phyloP scores from a whole-genome alignment of 768 basidiomycete species.

The Russula abietina region DNA sequence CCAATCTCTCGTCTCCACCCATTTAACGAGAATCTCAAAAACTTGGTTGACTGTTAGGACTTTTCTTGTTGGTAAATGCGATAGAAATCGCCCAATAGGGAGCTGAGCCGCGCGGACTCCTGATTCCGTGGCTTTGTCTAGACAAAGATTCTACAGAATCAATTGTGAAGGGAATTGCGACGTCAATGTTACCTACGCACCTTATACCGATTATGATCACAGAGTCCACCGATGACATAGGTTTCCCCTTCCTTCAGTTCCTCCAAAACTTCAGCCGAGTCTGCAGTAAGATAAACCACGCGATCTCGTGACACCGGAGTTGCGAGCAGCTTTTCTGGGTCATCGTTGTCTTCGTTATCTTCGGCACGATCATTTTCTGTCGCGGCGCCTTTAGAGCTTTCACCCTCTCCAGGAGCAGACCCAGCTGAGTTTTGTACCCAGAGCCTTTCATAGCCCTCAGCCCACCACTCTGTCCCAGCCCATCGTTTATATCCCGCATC shows the following conservation, averaged over 20 bases:
- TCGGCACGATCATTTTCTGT: conserved; percentile 5
- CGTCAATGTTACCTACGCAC: conserved; percentile 33
- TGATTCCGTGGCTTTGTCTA: conserved; percentile 72
- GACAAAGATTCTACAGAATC: conserved; percentile 67
- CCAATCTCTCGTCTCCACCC: conserved; percentile 86
- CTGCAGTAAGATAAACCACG: conserved; percentile 91
- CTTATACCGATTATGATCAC: conserved; percentile 96
- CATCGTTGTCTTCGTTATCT: conserved; percentile 4
- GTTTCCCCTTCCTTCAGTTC: conserved; percentile 78
- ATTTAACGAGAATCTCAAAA: conserved; percentile 86
- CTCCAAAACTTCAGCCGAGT: conserved; percentile 79
- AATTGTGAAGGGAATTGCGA: not conserved
- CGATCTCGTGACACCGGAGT: conserved; percentile 32
- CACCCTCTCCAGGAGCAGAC: not conserved
- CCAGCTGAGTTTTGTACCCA: conserved; percentile 41
- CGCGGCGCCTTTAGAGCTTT: conserved; percentile 1
- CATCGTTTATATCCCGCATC: conserved; percentile 73
- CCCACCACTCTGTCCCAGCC: conserved; percentile 80
- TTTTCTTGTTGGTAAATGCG: conserved; percentile 81
- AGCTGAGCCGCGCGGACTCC: conserved; percentile 81
- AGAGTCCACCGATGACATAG: conserved; percentile 94
- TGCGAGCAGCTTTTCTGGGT: not conserved
- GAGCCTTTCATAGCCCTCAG: conserved; percentile 61
- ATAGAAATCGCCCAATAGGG: conserved; percentile 89
- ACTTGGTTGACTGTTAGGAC: conserved; percentile 96